Evolutionary conservation across 495 filamentous ascomycete genomes (phyloP), one percentile per base, ranked within the genome.

Genomic region (Annulohypoxylon stygium): DNA sequence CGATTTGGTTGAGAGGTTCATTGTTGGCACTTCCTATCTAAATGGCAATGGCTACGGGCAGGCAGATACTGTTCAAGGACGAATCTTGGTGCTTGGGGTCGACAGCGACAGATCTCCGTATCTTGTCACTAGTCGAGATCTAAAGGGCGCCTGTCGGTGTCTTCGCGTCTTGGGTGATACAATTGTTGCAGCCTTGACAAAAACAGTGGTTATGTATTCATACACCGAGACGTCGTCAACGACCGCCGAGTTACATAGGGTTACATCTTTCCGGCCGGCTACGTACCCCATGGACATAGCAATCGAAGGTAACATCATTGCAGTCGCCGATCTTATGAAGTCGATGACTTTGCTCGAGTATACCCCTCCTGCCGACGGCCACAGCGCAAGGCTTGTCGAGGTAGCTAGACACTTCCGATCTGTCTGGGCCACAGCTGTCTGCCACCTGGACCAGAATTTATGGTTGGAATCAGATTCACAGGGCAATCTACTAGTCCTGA

Each of bases 291-390:
- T 97, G 26, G 93, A 97, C 75, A 70, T 99, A n/a, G 86, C 89
- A 11, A 86, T 97, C 9, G 84, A 85, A 14, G 88, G 82, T 12
- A 86, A 92, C 65, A 85, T 88, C 30, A 95, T 98, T 69, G 92
- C 92, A 0, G 90, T 99, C 4, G 93, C 90, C 1, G 96, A 99
- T 74, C 83, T 99, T 43, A 98, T 97, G 94, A 97, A 98, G 83
- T 95, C 92, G 36, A 83, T 96, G 41, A 91, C 92, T 14, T 78
- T 98, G 9, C 83, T 97, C 10, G 82, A 93, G 75, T 94, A 89
- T 74, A 80, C 83, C 8, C 83, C 83, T 16, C 85, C 86, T 7
- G 73, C 82, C 37, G 67, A 81, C 30, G 80, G 80, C 72, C 41
- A 70, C 33, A 79, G 30, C 82, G 87, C 81, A 71, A 81, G 69